A percentile compares a stretch with the other conserved stretches of the same genome.
phyloP scores from a whole-genome alignment of 257 asterid genomes.

The Scutellaria baicalensis region DNA sequence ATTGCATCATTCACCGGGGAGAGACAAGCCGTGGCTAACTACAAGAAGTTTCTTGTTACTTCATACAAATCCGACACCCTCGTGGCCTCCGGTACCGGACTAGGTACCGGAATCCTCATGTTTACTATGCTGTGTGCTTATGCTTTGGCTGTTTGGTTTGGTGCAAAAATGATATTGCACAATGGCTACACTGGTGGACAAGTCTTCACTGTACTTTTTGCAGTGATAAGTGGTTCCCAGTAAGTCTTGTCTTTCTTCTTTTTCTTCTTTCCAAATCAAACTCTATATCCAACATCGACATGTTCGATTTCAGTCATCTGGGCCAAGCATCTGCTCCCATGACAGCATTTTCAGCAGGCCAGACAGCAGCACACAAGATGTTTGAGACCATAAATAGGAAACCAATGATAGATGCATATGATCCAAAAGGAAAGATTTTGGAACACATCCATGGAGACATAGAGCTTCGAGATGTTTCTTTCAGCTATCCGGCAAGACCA shows the following conservation, averaged over 20 bases:
- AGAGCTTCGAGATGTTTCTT: constrained; percentile 29
- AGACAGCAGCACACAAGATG: constrained; percentile 46
- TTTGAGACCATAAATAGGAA: constrained; percentile 44
- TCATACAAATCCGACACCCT: constrained; percentile 27
- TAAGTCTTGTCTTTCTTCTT: constrained; percentile 9
- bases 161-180: constrained; percentile 36
- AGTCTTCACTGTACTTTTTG: constrained; percentile 22
- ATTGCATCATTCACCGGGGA: constrained; percentile 56
- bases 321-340: constrained; percentile 39
- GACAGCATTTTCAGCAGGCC: constrained; percentile 35
- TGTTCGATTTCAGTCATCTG: constrained; percentile 16
- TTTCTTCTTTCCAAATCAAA: neutral
- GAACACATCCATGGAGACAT: constrained; percentile 35
- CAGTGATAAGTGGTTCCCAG: constrained; percentile 35
- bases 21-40: constrained; percentile 28
- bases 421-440: constrained; percentile 25
- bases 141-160: constrained; percentile 42
- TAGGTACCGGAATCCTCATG: constrained; percentile 22
- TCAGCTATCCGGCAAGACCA: constrained; percentile 49
- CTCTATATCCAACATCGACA: neutral
- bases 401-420: constrained; percentile 41
- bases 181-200: constrained; percentile 36
- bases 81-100: constrained; percentile 25
- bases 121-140: constrained; percentile 17
- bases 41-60: constrained; percentile 24